Evolutionary conservation across 176 grass and related monocot genomes (phyloP).

Genomic region (Calamus simplicifolius): DNA sequence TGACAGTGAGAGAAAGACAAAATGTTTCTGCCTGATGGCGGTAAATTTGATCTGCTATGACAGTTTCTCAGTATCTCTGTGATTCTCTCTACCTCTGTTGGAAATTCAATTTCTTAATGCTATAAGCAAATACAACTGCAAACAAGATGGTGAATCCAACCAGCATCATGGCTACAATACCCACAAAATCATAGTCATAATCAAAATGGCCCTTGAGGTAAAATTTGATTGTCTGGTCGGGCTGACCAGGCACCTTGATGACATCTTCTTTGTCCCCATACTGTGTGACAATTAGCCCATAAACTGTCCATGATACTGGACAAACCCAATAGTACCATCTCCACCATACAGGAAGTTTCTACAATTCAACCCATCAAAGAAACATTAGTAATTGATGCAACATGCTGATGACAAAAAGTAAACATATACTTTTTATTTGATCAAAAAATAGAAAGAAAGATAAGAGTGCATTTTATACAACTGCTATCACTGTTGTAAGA

Average conservation of each 20-base stretch:
- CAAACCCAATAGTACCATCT: slow-evolving; percentile 74
- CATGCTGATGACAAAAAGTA: no score
- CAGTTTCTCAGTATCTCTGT: not conserved
- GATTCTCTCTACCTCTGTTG: slow-evolving; percentile 45
- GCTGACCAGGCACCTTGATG: slow-evolving; percentile 36
- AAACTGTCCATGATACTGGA: slow-evolving; percentile 67
- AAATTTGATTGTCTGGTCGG: slow-evolving; percentile 18
- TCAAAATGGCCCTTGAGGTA: slow-evolving; percentile 59
- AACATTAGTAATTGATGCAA: not conserved
- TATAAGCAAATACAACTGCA: slow-evolving; percentile 64
- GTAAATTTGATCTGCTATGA: no score
- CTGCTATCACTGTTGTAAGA: not conserved
- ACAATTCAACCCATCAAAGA: not conserved
- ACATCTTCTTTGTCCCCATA: slow-evolving; percentile 52
- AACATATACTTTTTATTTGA: no score
- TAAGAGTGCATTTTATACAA: no score
- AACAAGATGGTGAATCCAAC: slow-evolving; percentile 57
- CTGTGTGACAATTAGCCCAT: slow-evolving; percentile 66
- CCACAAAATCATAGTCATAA: slow-evolving; percentile 50
- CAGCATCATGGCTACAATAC: slow-evolving; percentile 51
- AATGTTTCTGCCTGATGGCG: no score
- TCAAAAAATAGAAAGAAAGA: no score
- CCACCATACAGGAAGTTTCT: slow-evolving; percentile 88
- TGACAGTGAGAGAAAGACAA: no score
- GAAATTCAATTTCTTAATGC: slow-evolving; percentile 66